Evolutionary conservation across 805 yeast species (phyloP).

Genomic region (Candida quercuum): DNA sequence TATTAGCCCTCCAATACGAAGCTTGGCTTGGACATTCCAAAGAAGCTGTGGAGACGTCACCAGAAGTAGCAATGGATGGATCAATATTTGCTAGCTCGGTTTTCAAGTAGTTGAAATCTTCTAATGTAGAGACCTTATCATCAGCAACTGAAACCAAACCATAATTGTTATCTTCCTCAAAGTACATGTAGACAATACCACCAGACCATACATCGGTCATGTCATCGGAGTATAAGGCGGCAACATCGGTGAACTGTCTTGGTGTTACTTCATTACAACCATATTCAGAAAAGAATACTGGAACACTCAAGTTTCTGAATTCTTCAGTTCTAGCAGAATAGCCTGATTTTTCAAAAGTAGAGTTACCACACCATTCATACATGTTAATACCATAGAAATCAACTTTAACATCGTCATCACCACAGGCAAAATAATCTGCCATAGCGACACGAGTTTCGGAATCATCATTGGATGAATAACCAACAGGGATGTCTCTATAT

Average conservation of each 20-base stretch:
- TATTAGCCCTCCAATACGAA: conserved; percentile 58
- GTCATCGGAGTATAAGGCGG: conserved; percentile 52
- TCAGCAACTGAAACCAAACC: conserved; percentile 59
- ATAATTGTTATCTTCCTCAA: conserved; percentile 67
- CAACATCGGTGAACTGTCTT: conserved; percentile 70
- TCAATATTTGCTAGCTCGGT: conserved; percentile 47
- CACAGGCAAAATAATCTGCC: conserved; percentile 77
- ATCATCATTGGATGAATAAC: conserved; percentile 81
- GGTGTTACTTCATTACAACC: conserved; percentile 71
- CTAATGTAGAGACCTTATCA: conserved; percentile 49
- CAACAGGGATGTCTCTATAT: conserved; percentile 71
- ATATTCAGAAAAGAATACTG: conserved; percentile 76
- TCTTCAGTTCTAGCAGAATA: conserved; percentile 59
- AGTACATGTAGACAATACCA: conserved; percentile 86
- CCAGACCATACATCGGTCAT: conserved; percentile 89
- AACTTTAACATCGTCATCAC: conserved; percentile 55
- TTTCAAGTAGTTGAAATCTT: conserved; percentile 60
- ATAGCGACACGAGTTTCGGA: conserved; percentile 55
- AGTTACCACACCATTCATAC: conserved; percentile 84
- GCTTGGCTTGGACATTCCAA: conserved; percentile 56
- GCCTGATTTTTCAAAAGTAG: conserved; percentile 57
- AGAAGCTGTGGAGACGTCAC: conserved; percentile 33
- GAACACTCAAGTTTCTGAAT: conserved; percentile 61
- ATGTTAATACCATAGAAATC: conserved; percentile 86
- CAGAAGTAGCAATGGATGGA: conserved; percentile 44